These are phyloP conservation scores for Plasmodium billcollinsi DNA, from an alignment of 169 alveolate species.

Conservation along the genomic window DNA sequence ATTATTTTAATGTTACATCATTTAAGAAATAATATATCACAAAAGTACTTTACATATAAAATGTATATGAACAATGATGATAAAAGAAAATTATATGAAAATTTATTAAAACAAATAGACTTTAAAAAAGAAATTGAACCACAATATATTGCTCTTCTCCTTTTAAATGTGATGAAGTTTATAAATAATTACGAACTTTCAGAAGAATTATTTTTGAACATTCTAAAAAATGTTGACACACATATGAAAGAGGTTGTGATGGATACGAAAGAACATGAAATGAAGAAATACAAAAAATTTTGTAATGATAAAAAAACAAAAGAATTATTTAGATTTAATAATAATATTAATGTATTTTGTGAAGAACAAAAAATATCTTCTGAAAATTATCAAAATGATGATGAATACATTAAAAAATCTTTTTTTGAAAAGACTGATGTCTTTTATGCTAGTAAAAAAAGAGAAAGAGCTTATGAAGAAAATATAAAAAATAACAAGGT, in stretches of 20 bases:
- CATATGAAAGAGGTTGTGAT: not conserved
- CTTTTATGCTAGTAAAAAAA: too few species aligned
- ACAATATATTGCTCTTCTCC: conserved; percentile 22
- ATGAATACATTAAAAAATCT: too few species aligned
- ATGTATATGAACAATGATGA: conserved; percentile 30
- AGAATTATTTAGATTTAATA: too few species aligned
- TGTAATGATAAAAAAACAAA: not conserved
- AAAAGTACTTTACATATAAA: conserved; percentile 9
- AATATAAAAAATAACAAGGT: not conserved
- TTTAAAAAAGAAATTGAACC: conserved; percentile 6
- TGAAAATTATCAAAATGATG: too few species aligned
- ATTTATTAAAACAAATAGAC: conserved; percentile 13
- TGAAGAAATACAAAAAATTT: too few species aligned
- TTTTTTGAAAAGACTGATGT: too few species aligned
- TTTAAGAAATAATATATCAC: conserved; percentile 3
- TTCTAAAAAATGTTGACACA: not conserved
- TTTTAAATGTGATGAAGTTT: conserved; percentile 15
- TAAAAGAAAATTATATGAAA: conserved; percentile 21
- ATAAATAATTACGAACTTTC: conserved; percentile 2
- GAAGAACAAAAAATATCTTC: too few species aligned
- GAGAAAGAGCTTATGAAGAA: not conserved
- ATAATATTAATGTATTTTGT: too few species aligned
- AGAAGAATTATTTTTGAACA: not conserved
- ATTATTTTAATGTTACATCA: conserved; percentile 26
- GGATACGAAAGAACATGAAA: conserved; percentile 2